phyloP scores from a whole-genome alignment of 225 moss, liverwort and hornwort genomes.

The Ulota crispa region DNA sequence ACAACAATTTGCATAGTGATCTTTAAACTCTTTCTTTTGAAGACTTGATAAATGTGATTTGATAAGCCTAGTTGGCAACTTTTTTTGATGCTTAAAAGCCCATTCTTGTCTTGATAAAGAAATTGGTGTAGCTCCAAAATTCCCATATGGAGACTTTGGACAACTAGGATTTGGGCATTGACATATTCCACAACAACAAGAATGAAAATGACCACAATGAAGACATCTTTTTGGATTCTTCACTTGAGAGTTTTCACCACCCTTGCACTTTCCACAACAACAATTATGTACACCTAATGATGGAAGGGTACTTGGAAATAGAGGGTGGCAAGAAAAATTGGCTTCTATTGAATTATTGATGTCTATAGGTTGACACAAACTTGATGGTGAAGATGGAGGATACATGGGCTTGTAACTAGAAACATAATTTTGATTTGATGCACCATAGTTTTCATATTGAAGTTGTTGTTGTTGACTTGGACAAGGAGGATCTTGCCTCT shows the following conservation, averaged over 20 bases:
- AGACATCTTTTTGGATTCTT: slow-evolving; percentile 23
- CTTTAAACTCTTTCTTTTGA: slow-evolving; percentile 14
- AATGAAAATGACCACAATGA: slow-evolving; percentile 34
- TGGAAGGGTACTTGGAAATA: neutral
- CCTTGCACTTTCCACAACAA: slow-evolving; percentile 53
- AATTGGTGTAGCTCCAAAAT: neutral
- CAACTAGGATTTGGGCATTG: slow-evolving; percentile 36
- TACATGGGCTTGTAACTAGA: neutral
- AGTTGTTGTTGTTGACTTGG: slow-evolving; percentile 26
- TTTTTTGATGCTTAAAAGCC: slow-evolving; percentile 13
- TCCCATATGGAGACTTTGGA: slow-evolving; percentile 29
- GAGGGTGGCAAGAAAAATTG: neutral
- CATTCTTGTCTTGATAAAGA: slow-evolving; percentile 27
- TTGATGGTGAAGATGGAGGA: neutral
- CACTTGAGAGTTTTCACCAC: neutral
- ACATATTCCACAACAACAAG: slow-evolving; percentile 54
- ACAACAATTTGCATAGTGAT: slow-evolving; percentile 24
- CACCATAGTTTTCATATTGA: neutral
- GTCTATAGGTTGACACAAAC: slow-evolving; percentile 7
- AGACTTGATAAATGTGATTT: neutral
- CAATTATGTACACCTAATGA: slow-evolving; percentile 18
- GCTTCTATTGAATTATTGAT: neutral
- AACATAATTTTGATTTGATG: neutral
- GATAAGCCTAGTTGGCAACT: slow-evolving; percentile 19
- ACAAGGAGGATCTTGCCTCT: slow-evolving; percentile 31